Evolutionary conservation across 2,329 filamentous ascomycete genomes (phyloP), one percentile per base, ranked within the genome.

Genomic region (Myriosclerotinia scirpicola): DNA sequence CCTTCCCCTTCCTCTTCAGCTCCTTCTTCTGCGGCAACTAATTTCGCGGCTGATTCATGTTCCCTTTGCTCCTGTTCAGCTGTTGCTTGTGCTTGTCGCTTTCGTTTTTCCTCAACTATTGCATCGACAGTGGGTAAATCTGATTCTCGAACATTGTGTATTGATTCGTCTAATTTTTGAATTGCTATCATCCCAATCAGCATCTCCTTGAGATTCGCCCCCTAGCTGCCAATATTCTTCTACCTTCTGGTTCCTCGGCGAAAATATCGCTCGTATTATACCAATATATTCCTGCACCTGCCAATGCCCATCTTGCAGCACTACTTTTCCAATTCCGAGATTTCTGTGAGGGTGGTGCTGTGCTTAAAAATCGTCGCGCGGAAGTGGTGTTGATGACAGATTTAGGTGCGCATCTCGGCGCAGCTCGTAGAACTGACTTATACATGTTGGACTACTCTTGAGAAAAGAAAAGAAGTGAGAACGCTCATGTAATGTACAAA

Each of bases 231-330:
- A 54, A 22, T 48, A 79, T 90, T 72, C 26, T 59, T n/a, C 46
- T 84, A 96, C 93, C 84, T 73, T 85, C 79, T 46, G 88, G 85
- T 78, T 96, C 90, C 74, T 97, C 92, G 20, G 93, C 91, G 78
- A 98, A 98, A 30, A 92, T 83, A 64, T 88, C 85, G 75, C 90
- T 94, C 9, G 93, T 97, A 81, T 93, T 96, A 79, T 98, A 99
- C 79, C 91, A 97, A 81, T 98, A 99, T 60, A 98, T 81, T 55
- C 89, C 87, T 26, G 85, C 92, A 67, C 82, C 83, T 0, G 92
- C 93, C 66, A 95, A 76, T 71, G 87, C 91, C 86, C 92, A 90
- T 81, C 94, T 85, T 74, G 86, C 77, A 5, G 83, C 84, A 62
- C 87, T 83, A 77, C 87, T 90, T 84, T 93, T 96, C 91, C 92